phyloP scores from a whole-genome alignment of 257 asterid species.

The Marsdenia floribunda region DNA sequence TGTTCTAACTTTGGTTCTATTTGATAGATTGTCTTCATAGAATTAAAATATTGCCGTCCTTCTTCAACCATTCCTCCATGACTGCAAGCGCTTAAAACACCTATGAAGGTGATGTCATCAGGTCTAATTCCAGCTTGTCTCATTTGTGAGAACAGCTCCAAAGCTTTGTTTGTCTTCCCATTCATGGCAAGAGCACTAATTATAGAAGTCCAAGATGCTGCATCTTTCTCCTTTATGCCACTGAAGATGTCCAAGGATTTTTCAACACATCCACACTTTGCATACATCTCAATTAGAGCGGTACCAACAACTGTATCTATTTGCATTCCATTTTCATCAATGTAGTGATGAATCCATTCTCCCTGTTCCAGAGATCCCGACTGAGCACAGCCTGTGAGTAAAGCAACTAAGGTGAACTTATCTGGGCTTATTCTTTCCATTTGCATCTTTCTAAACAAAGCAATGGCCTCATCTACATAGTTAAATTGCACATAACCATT shows the following conservation, averaged over 20 bases:
- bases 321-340: slow-evolving; percentile 42
- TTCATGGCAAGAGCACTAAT: slow-evolving; percentile 72
- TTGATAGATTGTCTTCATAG: slow-evolving; percentile 44
- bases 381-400: slow-evolving; percentile 88
- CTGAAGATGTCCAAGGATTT: slow-evolving; percentile 52
- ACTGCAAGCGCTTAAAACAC: slow-evolving; percentile 79
- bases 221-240: slow-evolving; percentile 53
- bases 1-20: slow-evolving; percentile 76
- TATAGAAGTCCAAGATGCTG: slow-evolving; percentile 70
- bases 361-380: slow-evolving; percentile 75
- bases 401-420: slow-evolving; percentile 65
- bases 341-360: slow-evolving; percentile 60
- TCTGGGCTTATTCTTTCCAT: slow-evolving; percentile 61
- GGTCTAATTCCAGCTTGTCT: slow-evolving; percentile 49
- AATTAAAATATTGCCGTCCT: slow-evolving; percentile 60
- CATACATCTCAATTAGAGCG: slow-evolving; percentile 81
- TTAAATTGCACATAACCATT: slow-evolving; percentile 76
- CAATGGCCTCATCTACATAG: slow-evolving; percentile 64
- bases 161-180: slow-evolving; percentile 48
- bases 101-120: slow-evolving; percentile 73
- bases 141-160: slow-evolving; percentile 64
- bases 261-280: slow-evolving; percentile 72
- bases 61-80: slow-evolving; percentile 84
- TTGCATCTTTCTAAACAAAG: slow-evolving; percentile 65
- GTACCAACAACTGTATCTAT: slow-evolving; percentile 72